Conservation (phyloP, 768 basidiomycete genomes). For the Auricularia auricula-judae region DNA sequence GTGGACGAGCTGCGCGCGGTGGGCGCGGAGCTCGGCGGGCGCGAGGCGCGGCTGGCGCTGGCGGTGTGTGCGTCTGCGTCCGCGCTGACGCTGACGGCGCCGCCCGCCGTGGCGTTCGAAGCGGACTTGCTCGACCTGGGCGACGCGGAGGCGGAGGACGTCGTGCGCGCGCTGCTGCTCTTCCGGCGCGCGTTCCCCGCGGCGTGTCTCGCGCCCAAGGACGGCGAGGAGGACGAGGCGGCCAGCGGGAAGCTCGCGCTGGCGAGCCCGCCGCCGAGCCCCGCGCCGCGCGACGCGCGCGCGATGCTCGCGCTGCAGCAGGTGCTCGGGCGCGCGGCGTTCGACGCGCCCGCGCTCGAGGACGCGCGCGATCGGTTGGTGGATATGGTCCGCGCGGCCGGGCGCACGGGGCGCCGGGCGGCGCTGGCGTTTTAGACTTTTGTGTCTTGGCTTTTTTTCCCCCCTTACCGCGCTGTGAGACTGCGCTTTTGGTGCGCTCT, state of each 20-base stretch:
- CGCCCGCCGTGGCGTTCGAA: background rate
- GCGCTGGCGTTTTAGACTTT: background rate
- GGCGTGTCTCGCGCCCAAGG: slow-evolving; percentile 10
- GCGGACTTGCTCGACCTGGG: slow-evolving; percentile 13
- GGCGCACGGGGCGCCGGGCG: background rate
- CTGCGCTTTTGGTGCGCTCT: too few species aligned
- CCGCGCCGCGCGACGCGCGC: slow-evolving; percentile 27
- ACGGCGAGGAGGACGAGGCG: background rate
- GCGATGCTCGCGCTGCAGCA: slow-evolving; percentile 37
- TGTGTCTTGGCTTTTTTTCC: too few species aligned
- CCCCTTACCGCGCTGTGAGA: background rate
- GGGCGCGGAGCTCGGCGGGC: background rate
- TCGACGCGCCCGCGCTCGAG: slow-evolving; percentile 39
- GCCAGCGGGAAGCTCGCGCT: background rate
- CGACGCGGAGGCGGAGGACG: slow-evolving; percentile 19
- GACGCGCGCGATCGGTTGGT: slow-evolving; percentile 70
- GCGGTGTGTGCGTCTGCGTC: slow-evolving; percentile 30
- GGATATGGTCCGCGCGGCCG: slow-evolving; percentile 38
- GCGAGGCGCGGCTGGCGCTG: background rate
- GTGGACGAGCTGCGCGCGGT: background rate
- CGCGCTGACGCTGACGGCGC: slow-evolving; percentile 11
- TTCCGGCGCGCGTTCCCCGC: slow-evolving; percentile 49
- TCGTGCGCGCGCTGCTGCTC: slow-evolving; percentile 50
- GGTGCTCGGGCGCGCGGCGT: slow-evolving; percentile 43
- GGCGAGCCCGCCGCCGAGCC: slow-evolving; percentile 41